Evolutionary conservation across 441 rosid genomes (phyloP).

Genomic region (Populus hybrid): DNA sequence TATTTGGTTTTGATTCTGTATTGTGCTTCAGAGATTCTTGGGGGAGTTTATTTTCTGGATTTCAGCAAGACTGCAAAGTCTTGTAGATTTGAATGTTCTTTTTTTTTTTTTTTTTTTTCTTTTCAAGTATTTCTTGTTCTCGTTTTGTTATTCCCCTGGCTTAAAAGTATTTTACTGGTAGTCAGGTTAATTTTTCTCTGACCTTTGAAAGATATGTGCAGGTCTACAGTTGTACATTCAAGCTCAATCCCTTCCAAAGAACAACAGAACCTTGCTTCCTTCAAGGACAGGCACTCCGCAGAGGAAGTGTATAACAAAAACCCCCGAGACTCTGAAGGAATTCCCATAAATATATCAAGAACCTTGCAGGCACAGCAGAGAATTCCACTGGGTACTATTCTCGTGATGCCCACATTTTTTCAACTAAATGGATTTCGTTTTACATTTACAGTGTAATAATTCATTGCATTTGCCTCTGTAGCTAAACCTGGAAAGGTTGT

Average conservation of each 20-base stretch:
- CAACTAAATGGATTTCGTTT: not conserved
- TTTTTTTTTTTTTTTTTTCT: not conserved
- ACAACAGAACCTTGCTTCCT: slow-evolving; percentile 33
- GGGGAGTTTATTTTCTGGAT: not conserved
- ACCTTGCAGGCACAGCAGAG: slow-evolving; percentile 57
- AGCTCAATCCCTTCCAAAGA: slow-evolving; percentile 45
- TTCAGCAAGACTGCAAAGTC: not conserved
- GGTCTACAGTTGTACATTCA: slow-evolving; percentile 84
- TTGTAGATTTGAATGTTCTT: not conserved
- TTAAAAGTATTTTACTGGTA: not conserved
- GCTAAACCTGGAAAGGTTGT: slow-evolving; percentile 65
- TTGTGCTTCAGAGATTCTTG: not conserved
- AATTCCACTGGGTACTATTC: slow-evolving; percentile 53
- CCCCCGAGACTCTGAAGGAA: slow-evolving; percentile 41
- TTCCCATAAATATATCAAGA: slow-evolving; percentile 41
- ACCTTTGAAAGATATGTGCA: slow-evolving; percentile 26
- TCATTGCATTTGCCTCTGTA: slow-evolving; percentile 26
- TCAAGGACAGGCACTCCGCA: slow-evolving; percentile 35
- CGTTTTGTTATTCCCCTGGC: not conserved
- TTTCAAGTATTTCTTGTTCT: not conserved
- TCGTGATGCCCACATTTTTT: not conserved
- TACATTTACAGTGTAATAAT: not conserved
- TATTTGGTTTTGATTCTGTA: not conserved
- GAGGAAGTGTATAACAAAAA: slow-evolving; percentile 37
- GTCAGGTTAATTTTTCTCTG: not conserved